These are phyloP conservation scores for Diospyros lotus DNA, from an alignment of 148 eudicot genomes.

Conservation along the genomic window DNA sequence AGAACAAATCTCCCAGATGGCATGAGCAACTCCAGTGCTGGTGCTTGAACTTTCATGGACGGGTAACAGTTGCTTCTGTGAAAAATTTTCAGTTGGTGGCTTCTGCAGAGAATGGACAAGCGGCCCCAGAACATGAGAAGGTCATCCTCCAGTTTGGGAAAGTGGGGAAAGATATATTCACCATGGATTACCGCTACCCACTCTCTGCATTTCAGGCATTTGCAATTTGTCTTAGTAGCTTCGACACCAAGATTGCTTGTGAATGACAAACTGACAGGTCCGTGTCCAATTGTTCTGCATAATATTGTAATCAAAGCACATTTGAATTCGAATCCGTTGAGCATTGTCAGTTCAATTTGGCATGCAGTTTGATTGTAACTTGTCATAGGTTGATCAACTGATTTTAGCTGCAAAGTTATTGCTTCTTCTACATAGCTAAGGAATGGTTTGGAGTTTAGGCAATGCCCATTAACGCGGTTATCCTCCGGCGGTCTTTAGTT, in stretches of 20 bases:
- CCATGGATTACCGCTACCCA: slow-evolving; percentile 25
- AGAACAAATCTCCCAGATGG: slow-evolving; percentile 25
- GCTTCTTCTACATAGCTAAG: neutral
- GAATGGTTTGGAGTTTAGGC: neutral
- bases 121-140: slow-evolving; percentile 9
- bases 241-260: slow-evolving; percentile 33
- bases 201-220: slow-evolving; percentile 26
- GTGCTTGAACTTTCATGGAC: slow-evolving; percentile 27
- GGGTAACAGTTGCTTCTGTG: slow-evolving; percentile 24
- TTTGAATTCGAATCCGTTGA: neutral
- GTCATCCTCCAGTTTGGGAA: slow-evolving; percentile 30
- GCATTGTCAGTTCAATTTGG: neutral
- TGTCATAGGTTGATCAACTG: neutral
- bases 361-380: neutral
- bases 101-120: neutral
- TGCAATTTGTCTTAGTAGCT: slow-evolving; percentile 27
- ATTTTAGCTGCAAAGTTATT: neutral
- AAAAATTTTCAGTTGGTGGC: slow-evolving; percentile 29
- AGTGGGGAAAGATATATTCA: slow-evolving; percentile 26
- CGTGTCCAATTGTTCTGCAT: neutral
- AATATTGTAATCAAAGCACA: neutral
- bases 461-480: neutral
- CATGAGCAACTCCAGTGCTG: slow-evolving; percentile 31
- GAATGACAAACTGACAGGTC: slow-evolving; percentile 41
- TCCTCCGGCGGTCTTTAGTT: neutral